Base-by-base conservation (phyloP, 2,329 filamentous ascomycete species). In the Aureobasidium zeae region DNA sequence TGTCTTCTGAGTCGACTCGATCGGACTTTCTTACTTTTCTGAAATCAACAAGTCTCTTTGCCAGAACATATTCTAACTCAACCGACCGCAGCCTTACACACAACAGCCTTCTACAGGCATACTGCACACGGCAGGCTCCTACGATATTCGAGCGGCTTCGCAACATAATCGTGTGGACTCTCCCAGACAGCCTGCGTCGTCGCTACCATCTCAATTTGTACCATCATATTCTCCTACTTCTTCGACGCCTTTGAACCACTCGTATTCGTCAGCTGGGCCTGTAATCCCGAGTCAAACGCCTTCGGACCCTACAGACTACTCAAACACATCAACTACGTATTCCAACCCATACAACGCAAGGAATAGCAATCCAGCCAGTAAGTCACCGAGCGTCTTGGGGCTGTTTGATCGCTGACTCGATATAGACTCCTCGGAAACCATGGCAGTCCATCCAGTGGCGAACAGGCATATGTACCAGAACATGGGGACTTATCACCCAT, bases 281-380 rank as follows among this genome's bases (percentile, higher is more conserved):
- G 21, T 24, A 4, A 29, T 29, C n/a, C 9, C 44, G 15, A 31
- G 17, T 16, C 44, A 46, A 15, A 10, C 24, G 7, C 32, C 29
- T 5, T 32, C 25, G 3, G 30, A 8, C 13, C 17, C 39, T 21
- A 19, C 79, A 33, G 78, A 76, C 55, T 94, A 89, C 65, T 79
- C 83, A 59, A 76, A 82, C 47, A 84, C 91, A 60, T 77, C 83
- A 51, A 86, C 80, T 61, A 77, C 85, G 9, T 94, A 94, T 69
- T 87, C 82, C 66, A 82, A 10, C 19, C 17, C 85, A 44, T 80
- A 84, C 53, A 86, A 82, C 67, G 77, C 82, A 44, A 84, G 82
- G 65, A 83, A 83, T 68, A 94, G 94, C 66, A 81, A 85, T 51
- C 86, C 86, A 60, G 83, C 84, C 71, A 85, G 86, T 91, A 68